Percentiles rank a stretch among this genome's conserved stretches.
phyloP scores from a whole-genome alignment of 139 green algal genomes.

The Desmodesmus armatus region DNA sequence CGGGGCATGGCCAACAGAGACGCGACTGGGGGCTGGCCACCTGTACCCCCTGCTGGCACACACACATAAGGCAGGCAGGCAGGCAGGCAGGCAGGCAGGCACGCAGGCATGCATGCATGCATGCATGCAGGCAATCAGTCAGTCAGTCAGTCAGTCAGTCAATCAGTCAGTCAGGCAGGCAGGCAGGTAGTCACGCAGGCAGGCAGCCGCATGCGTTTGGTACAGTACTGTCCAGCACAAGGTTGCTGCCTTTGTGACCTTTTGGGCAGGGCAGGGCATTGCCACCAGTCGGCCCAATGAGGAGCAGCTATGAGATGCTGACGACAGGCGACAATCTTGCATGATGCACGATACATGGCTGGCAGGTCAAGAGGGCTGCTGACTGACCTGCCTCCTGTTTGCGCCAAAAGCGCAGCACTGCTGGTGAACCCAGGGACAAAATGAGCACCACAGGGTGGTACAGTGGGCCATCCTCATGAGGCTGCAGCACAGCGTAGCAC shows the following conservation, averaged over 20 bases:
- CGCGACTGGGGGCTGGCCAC: slow-evolving; percentile 13
- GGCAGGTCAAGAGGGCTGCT: no score
- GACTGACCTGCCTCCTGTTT: slow-evolving; percentile 55
- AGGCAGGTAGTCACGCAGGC: no score
- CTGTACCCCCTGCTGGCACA: slow-evolving; percentile 32
- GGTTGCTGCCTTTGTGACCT: no score
- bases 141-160: no score
- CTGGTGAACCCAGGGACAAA: slow-evolving; percentile 62
- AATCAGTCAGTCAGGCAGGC: no score
- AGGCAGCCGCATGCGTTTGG: no score
- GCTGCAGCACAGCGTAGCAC: slow-evolving; percentile 35
- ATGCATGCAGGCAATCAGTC: no score
- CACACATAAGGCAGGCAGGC: not conserved
- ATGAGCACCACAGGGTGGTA: slow-evolving; percentile 74
- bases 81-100: not conserved
- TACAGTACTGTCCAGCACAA: no score
- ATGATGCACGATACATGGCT: not conserved
- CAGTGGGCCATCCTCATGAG: slow-evolving; percentile 74
- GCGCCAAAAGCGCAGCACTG: slow-evolving; percentile 71
- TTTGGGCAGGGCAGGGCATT: not conserved
- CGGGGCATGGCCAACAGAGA: slow-evolving; percentile 67
- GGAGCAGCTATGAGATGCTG: no score
- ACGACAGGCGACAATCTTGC: no score
- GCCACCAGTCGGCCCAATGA: no score
- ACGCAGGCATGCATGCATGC: not conserved